These are phyloP conservation scores for Obba rivulosa DNA, from an alignment of 768 basidiomycete genomes.

Conservation along the genomic window DNA sequence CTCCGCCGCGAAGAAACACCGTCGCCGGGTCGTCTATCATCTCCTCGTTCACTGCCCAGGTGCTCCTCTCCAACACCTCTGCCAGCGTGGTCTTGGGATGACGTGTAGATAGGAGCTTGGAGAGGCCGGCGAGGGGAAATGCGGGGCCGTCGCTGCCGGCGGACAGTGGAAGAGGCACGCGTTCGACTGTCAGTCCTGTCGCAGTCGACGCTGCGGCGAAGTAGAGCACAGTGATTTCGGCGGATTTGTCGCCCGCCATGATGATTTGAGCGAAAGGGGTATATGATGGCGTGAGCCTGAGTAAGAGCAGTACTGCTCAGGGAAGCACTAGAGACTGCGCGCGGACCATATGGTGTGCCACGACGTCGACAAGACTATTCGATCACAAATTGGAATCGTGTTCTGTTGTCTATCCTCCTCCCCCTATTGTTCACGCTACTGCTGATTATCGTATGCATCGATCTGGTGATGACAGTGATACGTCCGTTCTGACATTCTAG, in stretches of 20 bases:
- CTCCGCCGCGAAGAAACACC: conserved; percentile 55
- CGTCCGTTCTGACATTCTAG: too few relatives aligned
- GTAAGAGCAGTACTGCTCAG: too few relatives aligned
- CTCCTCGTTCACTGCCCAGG: conserved; percentile 79
- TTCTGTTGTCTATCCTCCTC: too few relatives aligned
- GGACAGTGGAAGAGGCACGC: conserved; percentile 33
- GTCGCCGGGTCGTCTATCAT: conserved; percentile 62
- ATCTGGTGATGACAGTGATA: too few relatives aligned
- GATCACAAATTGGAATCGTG: too few relatives aligned
- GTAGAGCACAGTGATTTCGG: conserved; percentile 40
- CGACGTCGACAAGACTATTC: too few relatives aligned
- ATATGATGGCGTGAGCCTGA: conserved; percentile 7
- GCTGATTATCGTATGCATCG: too few relatives aligned
- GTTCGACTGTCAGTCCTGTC: conserved; percentile 52
- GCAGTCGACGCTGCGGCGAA: conserved; percentile 67
- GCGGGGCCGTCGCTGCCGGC: not conserved
- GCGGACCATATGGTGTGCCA: too few relatives aligned
- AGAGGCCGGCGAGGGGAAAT: conserved; percentile 48
- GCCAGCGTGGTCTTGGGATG: conserved; percentile 48
- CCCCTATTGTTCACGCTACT: too few relatives aligned
- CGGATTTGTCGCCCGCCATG: not conserved
- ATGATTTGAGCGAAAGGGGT: conserved; percentile 6
- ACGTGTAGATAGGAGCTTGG: conserved; percentile 43
- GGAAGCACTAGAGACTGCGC: too few relatives aligned
- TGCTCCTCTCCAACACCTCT: conserved; percentile 51